A percentile compares a stretch with the other conserved stretches of the same genome.
Evolutionary conservation across 2,329 filamentous ascomycete genomes (phyloP).

Genomic region (Parafenestella ontariensis): DNA sequence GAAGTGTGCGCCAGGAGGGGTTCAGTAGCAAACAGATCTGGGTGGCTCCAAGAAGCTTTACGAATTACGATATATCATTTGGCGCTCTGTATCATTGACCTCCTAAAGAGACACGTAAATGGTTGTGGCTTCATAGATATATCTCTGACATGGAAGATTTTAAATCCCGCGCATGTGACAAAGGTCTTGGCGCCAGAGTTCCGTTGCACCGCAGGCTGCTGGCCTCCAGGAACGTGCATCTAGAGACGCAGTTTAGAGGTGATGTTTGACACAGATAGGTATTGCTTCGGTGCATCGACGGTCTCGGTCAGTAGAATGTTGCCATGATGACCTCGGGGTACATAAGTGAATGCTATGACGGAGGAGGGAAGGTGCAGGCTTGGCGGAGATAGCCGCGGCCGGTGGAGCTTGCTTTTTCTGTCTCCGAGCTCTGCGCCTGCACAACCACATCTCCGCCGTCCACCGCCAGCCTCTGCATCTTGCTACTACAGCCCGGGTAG

Average conservation of each 20-base stretch:
- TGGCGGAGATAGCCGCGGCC: conserved; percentile 19
- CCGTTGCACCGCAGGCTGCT: background rate
- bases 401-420: conserved; percentile 41
- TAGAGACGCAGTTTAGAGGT: background rate
- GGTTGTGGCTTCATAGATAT: background rate
- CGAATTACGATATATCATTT: background rate
- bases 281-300: too few species aligned
- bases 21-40: background rate
- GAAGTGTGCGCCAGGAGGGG: background rate
- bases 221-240: background rate
- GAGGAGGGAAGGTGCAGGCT: conserved; percentile 1
- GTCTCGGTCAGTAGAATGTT: background rate
- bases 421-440: conserved; percentile 31
- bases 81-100: too few species aligned
- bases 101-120: too few species aligned
- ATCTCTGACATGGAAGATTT: background rate
- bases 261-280: background rate
- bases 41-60: background rate
- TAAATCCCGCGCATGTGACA: conserved; percentile 4
- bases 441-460: conserved; percentile 29
- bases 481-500: conserved; percentile 42
- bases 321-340: background rate
- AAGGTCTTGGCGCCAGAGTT: background rate
- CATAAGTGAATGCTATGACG: background rate
- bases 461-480: conserved; percentile 24